Percentiles rank a stretch among this genome's conserved stretches.
phyloP scores from a whole-genome alignment of 2,329 filamentous ascomycete species.

The Ophiosphaerella herpotricha region DNA sequence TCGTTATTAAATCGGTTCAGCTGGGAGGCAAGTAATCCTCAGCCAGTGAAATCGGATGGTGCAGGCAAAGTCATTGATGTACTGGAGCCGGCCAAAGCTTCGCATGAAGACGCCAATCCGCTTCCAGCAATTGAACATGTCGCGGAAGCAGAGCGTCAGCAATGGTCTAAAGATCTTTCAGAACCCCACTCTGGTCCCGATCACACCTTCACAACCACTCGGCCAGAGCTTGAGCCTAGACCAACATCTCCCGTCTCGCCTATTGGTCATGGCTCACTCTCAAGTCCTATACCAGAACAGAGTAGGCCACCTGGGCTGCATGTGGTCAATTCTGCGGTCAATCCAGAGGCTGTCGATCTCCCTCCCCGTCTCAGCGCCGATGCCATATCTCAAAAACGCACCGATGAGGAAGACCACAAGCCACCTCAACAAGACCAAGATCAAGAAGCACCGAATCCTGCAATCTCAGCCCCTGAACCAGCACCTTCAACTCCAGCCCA shows the following conservation, averaged over 20 bases:
- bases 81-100: conserved; percentile 14
- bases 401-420: conserved; percentile 13
- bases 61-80: conserved; percentile 9
- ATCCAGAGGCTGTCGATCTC: conserved; percentile 45
- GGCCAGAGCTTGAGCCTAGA: conserved; percentile 23
- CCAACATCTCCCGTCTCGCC: conserved; percentile 20
- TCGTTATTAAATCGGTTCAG: conserved; percentile 36
- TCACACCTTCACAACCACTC: conserved; percentile 27
- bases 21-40: conserved; percentile 33
- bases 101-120: conserved; percentile 8
- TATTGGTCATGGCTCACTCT: conserved; percentile 13
- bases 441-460: conserved; percentile 4
- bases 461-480: conserved; percentile 3
- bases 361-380: conserved; percentile 40
- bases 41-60: conserved; percentile 12
- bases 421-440: conserved; percentile 10
- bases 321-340: conserved; percentile 49
- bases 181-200: conserved; percentile 36
- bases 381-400: conserved; percentile 13
- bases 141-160: conserved; percentile 21
- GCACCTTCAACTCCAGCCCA: conserved; percentile 8
- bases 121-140: conserved; percentile 19
- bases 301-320: conserved; percentile 45
- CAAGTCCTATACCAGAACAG: conserved; percentile 25
- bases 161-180: conserved; percentile 21